Conservation (phyloP, 2,329 filamentous ascomycete genomes). For the Helicocarpus griseus region DNA sequence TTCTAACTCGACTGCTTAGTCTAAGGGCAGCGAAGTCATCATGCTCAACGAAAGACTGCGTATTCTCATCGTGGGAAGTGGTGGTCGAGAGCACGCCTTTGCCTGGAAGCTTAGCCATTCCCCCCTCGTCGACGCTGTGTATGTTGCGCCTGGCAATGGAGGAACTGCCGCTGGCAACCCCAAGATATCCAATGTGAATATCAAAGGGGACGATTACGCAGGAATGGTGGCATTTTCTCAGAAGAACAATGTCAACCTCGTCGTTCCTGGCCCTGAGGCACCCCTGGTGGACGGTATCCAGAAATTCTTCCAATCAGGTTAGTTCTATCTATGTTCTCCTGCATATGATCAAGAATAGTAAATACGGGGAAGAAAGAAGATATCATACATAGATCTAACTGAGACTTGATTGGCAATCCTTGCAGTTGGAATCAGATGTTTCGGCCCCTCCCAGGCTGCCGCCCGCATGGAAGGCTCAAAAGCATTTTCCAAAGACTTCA, state of each 20-base stretch:
- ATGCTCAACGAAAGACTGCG: slow-evolving; percentile 45
- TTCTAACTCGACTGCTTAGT: not conserved
- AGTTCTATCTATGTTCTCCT: slow-evolving; percentile 5
- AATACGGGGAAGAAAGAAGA: not conserved
- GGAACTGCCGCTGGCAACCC: slow-evolving; percentile 58
- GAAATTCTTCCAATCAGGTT: slow-evolving; percentile 61
- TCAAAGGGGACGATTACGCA: slow-evolving; percentile 68
- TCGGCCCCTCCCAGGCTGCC: slow-evolving; percentile 75
- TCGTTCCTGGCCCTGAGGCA: slow-evolving; percentile 84
- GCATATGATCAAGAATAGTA: no score
- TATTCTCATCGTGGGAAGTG: slow-evolving; percentile 83
- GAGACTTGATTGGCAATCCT: not conserved
- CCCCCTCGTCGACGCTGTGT: slow-evolving; percentile 63
- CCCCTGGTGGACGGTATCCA: slow-evolving; percentile 89
- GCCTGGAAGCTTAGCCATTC: slow-evolving; percentile 91
- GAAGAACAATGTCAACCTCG: slow-evolving; percentile 64
- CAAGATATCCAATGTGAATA: slow-evolving; percentile 64
- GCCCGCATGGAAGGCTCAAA: slow-evolving; percentile 93
- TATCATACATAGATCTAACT: not conserved
- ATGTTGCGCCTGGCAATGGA: slow-evolving; percentile 67
- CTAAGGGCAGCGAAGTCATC: slow-evolving; percentile 12
- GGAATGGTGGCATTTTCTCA: slow-evolving; percentile 66
- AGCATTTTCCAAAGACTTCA: slow-evolving; percentile 96
- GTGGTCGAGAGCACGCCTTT: slow-evolving; percentile 86
- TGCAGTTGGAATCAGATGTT: slow-evolving; percentile 62